These are phyloP conservation scores for Pisolithus marmoratus DNA, from an alignment of 768 basidiomycete genomes.

Conservation along the genomic window DNA sequence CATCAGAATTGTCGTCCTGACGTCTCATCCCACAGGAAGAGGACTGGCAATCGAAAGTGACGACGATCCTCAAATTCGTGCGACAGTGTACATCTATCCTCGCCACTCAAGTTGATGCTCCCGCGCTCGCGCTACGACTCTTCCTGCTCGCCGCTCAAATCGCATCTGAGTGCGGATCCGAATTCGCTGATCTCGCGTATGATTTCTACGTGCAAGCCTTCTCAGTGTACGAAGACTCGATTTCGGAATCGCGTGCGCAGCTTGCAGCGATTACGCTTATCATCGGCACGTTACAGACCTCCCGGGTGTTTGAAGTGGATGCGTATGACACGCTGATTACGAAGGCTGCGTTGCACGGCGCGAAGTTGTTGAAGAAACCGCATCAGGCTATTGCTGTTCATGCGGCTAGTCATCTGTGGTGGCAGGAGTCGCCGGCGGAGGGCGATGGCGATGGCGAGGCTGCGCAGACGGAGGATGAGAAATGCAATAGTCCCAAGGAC, in stretches of 20 bases:
- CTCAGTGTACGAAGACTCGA: conserved; percentile 95
- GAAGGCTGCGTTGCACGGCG: conserved; percentile 96
- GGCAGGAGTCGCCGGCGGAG: conserved; percentile 66
- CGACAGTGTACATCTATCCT: conserved; percentile 92
- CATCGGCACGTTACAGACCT: conserved; percentile 84
- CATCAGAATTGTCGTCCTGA: conserved; percentile 1
- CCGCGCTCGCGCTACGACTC: conserved; percentile 85
- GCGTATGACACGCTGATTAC: conserved; percentile 98
- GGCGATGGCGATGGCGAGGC: conserved; percentile 34
- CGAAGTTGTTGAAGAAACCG: conserved; percentile 95
- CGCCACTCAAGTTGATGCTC: conserved; percentile 88
- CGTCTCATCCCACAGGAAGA: conserved; percentile 48
- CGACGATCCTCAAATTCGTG: conserved; percentile 89
- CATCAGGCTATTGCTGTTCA: conserved; percentile 95
- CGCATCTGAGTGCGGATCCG: conserved; percentile 88
- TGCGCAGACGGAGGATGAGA: conserved; percentile 19
- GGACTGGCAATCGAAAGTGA: conserved; percentile 82
- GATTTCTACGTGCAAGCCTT: conserved; percentile 98
- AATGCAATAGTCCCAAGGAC: conserved; percentile 31
- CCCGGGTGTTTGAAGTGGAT: conserved; percentile 87
- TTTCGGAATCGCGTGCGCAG: conserved; percentile 93
- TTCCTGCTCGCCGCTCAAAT: conserved; percentile 96
- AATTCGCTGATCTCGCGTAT: conserved; percentile 93
- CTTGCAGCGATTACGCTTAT: conserved; percentile 96
- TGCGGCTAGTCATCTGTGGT: conserved; percentile 96